Conservation (phyloP, 495 filamentous ascomycete genomes). For the Trichoderma erinaceum region DNA sequence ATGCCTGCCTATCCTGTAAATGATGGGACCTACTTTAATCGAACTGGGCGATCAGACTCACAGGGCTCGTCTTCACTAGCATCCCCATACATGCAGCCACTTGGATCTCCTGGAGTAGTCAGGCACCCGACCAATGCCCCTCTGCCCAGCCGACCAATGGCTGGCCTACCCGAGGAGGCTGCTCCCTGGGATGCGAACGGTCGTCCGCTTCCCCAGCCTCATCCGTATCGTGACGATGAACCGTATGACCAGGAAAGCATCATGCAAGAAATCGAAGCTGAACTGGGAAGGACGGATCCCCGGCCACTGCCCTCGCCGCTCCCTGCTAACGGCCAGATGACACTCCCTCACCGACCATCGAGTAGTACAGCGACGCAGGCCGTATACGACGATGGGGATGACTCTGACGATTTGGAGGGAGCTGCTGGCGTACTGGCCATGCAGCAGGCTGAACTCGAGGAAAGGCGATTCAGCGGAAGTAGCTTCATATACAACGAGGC, state of each 20-base stretch:
- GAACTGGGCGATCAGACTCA: conserved; percentile 39
- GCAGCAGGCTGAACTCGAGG: conserved; percentile 79
- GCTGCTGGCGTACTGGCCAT: conserved; percentile 79
- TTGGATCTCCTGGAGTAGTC: conserved; percentile 30
- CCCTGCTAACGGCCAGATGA: not conserved
- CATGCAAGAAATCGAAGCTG: conserved; percentile 50
- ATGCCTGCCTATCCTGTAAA: conserved; percentile 45
- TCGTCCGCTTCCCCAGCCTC: conserved; percentile 10
- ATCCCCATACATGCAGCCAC: conserved; percentile 33
- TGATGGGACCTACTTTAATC: conserved; percentile 34
- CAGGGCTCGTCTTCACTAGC: conserved; percentile 33
- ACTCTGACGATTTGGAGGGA: conserved; percentile 88
- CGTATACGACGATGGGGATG: conserved; percentile 33
- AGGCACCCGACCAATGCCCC: conserved; percentile 52
- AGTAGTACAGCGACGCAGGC: conserved; percentile 28
- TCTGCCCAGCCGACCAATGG: conserved; percentile 46
- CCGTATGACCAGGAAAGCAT: conserved; percentile 43
- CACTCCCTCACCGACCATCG: conserved; percentile 13
- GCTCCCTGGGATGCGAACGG: conserved; percentile 31
- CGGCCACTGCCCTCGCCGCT: conserved; percentile 5
- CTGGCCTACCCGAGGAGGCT: conserved; percentile 33
- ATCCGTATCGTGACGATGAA: conserved; percentile 22
- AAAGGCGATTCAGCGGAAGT: conserved; percentile 54
- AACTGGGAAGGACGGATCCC: conserved; percentile 27
- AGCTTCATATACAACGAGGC: conserved; percentile 26